Conservation (phyloP, 805 yeast genomes). For the Barnettozyma wickerhamii region DNA sequence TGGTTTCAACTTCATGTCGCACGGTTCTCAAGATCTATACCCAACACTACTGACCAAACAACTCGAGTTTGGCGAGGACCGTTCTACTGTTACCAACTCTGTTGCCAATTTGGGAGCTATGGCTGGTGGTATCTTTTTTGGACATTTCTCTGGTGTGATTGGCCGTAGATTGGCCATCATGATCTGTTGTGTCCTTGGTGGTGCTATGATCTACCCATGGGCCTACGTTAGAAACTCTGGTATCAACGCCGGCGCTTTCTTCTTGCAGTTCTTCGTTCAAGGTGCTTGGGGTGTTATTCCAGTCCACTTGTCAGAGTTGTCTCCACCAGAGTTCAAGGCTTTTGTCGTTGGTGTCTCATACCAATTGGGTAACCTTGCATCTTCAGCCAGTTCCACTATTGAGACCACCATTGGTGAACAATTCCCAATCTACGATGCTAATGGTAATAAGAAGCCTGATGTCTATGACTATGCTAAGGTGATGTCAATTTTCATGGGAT, state of each 20-base stretch:
- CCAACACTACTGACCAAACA: slow-evolving; percentile 51
- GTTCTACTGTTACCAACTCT: slow-evolving; percentile 50
- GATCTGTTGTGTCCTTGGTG: slow-evolving; percentile 50
- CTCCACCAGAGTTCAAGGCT: slow-evolving; percentile 59
- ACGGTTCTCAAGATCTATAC: slow-evolving; percentile 60
- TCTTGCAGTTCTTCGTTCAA: slow-evolving; percentile 59
- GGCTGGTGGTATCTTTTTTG: slow-evolving; percentile 50
- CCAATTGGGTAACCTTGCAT: slow-evolving; percentile 65
- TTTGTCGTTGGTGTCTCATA: slow-evolving; percentile 61
- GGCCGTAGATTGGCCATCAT: slow-evolving; percentile 55
- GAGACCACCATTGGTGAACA: slow-evolving; percentile 58
- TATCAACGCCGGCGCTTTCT: slow-evolving; percentile 56
- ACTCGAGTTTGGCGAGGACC: slow-evolving; percentile 36
- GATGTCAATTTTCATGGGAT: slow-evolving; percentile 65
- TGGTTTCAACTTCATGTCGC: slow-evolving; percentile 59
- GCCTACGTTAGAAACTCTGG: slow-evolving; percentile 45
- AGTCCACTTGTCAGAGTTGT: slow-evolving; percentile 54
- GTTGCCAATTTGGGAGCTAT: slow-evolving; percentile 59
- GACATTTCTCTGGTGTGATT: slow-evolving; percentile 48
- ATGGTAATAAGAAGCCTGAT: slow-evolving; percentile 28
- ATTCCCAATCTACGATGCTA: slow-evolving; percentile 37
- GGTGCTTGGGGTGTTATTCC: slow-evolving; percentile 72
- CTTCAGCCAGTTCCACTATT: slow-evolving; percentile 66
- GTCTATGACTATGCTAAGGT: slow-evolving; percentile 51
- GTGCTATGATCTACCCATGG: slow-evolving; percentile 62